phyloP scores from a whole-genome alignment of 140 eudicot genomes.

The Stevia rebaudiana region DNA sequence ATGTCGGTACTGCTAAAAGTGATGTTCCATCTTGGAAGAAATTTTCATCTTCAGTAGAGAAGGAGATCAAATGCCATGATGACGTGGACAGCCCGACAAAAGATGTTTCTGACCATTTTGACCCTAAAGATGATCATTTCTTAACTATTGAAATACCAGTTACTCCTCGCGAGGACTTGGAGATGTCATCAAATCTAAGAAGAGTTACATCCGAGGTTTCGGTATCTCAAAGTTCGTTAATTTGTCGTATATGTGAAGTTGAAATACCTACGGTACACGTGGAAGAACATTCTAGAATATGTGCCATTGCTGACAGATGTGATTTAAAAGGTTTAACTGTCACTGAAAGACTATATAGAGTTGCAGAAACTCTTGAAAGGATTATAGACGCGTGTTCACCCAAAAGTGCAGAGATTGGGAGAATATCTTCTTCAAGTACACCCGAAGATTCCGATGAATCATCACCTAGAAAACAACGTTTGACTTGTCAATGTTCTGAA shows the following conservation, averaged over 20 bases:
- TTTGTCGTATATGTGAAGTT: conserved; percentile 97
- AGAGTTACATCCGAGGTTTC: conserved; percentile 47
- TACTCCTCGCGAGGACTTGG: conserved; percentile 39
- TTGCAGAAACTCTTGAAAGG: conserved; percentile 83
- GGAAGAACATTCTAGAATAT: conserved; percentile 98
- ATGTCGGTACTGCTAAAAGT: conserved; percentile 66
- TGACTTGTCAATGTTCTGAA: conserved; percentile 45
- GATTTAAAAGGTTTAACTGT: conserved; percentile 87
- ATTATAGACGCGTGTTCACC: conserved; percentile 83
- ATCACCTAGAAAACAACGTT: conserved; percentile 44
- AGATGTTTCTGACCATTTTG: conserved; percentile 35
- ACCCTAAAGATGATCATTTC: conserved; percentile 39
- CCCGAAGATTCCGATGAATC: conserved; percentile 55
- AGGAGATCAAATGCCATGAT: conserved; percentile 40
- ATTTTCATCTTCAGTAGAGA: conserved; percentile 60
- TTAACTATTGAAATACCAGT: conserved; percentile 39
- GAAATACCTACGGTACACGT: conserved; percentile 90
- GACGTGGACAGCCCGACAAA: conserved; percentile 44
- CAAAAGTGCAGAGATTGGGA: conserved; percentile 43
- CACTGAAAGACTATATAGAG: conserved; percentile 82
- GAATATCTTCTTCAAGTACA: conserved; percentile 53
- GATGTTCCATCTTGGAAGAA: conserved; percentile 76
- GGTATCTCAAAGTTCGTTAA: conserved; percentile 61
- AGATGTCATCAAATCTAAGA: conserved; percentile 38
- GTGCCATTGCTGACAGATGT: conserved; percentile 95